Conservation (phyloP, 78 protist genomes). For the Mastigamoeba balamuthi region DNA sequence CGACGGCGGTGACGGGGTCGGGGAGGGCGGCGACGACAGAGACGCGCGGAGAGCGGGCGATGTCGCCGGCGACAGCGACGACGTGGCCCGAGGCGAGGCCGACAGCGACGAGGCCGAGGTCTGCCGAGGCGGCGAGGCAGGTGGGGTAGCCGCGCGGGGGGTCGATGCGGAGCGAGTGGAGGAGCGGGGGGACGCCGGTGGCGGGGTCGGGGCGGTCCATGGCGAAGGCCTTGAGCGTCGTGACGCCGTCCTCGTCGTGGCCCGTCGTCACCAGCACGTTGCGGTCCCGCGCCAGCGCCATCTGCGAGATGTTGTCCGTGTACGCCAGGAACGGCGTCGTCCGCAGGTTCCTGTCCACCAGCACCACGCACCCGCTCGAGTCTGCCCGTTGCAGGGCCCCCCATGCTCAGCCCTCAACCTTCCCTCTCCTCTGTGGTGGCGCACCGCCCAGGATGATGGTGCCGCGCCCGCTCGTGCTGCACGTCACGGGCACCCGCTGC, state of each 20-base stretch:
- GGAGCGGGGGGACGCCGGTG: too few relatives aligned
- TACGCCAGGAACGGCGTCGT: slow-evolving; percentile 35
- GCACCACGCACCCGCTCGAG: slow-evolving; percentile 29
- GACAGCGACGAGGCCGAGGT: not conserved
- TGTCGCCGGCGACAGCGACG: not conserved
- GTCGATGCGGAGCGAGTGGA: slow-evolving; percentile 18
- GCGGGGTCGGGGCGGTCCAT: too few relatives aligned
- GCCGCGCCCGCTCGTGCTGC: slow-evolving; percentile 64
- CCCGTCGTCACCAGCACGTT: slow-evolving; percentile 35
- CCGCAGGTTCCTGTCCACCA: slow-evolving; percentile 32
- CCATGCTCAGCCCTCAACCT: not conserved
- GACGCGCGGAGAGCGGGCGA: not conserved
- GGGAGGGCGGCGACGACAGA: not conserved
- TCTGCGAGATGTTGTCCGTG: slow-evolving; percentile 3
- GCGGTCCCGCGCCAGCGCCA: slow-evolving; percentile 21
- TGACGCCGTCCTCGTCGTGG: slow-evolving; percentile 18
- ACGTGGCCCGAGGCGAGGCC: not conserved
- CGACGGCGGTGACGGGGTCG: not conserved
- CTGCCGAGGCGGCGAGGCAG: not conserved
- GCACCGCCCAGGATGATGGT: slow-evolving; percentile 21
- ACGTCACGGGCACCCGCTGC: too few relatives aligned
- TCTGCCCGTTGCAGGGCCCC: not conserved
- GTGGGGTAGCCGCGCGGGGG: slow-evolving; percentile 1
- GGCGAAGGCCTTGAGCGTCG: too few relatives aligned
- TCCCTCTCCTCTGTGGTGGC: not conserved